Evolutionary conservation across 2,329 filamentous ascomycete genomes (phyloP).

Genomic region (Sporothrix brunneoviolacea): DNA sequence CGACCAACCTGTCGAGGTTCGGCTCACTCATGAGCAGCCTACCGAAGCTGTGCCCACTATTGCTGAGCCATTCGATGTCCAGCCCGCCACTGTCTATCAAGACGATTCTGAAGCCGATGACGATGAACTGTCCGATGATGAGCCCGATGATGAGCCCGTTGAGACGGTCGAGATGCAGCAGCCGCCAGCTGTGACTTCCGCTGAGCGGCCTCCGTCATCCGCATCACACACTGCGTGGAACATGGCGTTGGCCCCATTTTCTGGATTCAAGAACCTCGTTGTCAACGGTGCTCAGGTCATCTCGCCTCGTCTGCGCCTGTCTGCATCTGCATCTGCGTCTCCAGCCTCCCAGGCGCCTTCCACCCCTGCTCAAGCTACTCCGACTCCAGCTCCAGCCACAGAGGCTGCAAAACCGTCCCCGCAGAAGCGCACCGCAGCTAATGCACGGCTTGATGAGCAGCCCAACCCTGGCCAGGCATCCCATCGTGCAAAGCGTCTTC

Average conservation of each 20-base stretch:
- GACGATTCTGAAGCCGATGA: neutral
- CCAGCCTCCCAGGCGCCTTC: neutral
- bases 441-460: constrained; percentile 1
- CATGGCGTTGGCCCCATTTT: constrained; percentile 24
- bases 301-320: constrained; percentile 20
- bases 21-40: neutral
- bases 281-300: constrained; percentile 25
- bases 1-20: neutral
- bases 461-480: neutral
- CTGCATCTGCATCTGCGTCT: neutral
- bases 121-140: neutral
- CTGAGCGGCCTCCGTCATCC: constrained; percentile 3
- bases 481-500: neutral
- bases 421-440: constrained; percentile 3
- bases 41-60: neutral
- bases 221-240: constrained; percentile 21
- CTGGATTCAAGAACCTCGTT: constrained; percentile 27
- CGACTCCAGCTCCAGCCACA: neutral
- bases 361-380: neutral
- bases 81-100: neutral
- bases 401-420: neutral
- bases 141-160: neutral
- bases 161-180: neutral
- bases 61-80: neutral
- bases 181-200: neutral